phyloP scores from a whole-genome alignment of 2,329 filamentous ascomycete species.

The Fusarium chaquense region DNA sequence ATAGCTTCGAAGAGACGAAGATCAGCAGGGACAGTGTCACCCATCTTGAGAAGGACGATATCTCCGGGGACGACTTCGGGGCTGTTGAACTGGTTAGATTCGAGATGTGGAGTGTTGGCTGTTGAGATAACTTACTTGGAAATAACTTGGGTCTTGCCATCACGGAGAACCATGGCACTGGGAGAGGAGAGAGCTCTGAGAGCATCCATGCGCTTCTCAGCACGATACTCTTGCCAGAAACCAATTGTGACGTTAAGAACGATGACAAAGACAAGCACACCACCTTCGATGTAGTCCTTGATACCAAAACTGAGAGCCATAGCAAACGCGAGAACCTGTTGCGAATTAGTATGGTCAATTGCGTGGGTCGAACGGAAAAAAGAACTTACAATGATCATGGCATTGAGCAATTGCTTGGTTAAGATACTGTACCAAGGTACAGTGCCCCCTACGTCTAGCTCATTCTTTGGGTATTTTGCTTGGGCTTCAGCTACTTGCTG shows the following conservation, averaged over 20 bases:
- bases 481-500: conserved; percentile 70
- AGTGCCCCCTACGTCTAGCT: conserved; percentile 75
- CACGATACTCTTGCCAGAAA: conserved; percentile 73
- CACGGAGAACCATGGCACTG: conserved; percentile 71
- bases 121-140: conserved; percentile 61
- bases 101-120: neutral
- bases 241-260: conserved; percentile 77
- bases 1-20: conserved; percentile 77
- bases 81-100: conserved; percentile 52
- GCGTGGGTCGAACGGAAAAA: neutral
- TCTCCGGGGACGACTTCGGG: conserved; percentile 78
- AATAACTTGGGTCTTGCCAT: conserved; percentile 68
- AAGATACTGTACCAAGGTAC: conserved; percentile 80
- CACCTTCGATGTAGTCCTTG: conserved; percentile 74
- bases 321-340: conserved; percentile 81
- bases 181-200: conserved; percentile 71
- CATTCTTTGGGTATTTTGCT: conserved; percentile 73
- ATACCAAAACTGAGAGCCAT: conserved; percentile 79
- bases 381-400: conserved; percentile 75
- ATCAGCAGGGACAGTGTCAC: conserved; percentile 81
- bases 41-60: conserved; percentile 74
- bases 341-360: conserved; percentile 3
- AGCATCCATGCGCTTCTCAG: conserved; percentile 76
- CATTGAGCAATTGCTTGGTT: conserved; percentile 79
- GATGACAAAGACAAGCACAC: conserved; percentile 75